Conservation (phyloP, 2,329 filamentous ascomycete genomes). For the Tolypocladium tundrense region DNA sequence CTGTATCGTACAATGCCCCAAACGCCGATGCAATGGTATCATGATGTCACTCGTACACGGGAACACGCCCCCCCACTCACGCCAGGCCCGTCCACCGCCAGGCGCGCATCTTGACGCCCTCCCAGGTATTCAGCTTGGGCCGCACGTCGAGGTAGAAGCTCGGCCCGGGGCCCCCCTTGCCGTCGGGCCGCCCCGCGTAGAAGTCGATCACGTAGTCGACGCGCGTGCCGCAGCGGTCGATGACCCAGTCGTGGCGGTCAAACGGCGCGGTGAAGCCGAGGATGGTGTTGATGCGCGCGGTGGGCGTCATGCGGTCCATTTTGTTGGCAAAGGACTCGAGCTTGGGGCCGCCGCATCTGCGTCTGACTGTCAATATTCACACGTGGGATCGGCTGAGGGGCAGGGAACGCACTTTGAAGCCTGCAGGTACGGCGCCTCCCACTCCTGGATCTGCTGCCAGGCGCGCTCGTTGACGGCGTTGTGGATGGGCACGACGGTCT, state of each 20-base stretch:
- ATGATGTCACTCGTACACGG: background rate
- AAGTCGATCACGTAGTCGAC: slow-evolving; percentile 98
- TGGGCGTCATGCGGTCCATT: slow-evolving; percentile 61
- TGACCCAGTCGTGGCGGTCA: slow-evolving; percentile 94
- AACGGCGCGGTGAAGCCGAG: slow-evolving; percentile 89
- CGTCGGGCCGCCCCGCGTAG: slow-evolving; percentile 59
- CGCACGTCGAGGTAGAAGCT: slow-evolving; percentile 61
- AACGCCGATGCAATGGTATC: slow-evolving; percentile 1
- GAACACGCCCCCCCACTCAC: slow-evolving; percentile 14
- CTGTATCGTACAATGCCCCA: background rate
- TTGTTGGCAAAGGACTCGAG: slow-evolving; percentile 76
- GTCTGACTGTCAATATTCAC: background rate
- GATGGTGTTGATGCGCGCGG: slow-evolving; percentile 70
- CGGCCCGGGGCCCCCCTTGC: slow-evolving; percentile 20
- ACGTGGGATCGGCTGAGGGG: background rate
- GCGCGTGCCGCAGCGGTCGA: slow-evolving; percentile 77
- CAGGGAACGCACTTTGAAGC: slow-evolving; percentile 40
- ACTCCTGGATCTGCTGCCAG: slow-evolving; percentile 82
- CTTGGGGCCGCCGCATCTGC: slow-evolving; percentile 60
- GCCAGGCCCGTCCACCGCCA: slow-evolving; percentile 39
- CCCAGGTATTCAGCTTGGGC: slow-evolving; percentile 58
- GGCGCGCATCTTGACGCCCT: slow-evolving; percentile 57
- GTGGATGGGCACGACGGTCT: slow-evolving; percentile 88
- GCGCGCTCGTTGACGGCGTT: slow-evolving; percentile 97
- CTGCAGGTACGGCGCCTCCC: slow-evolving; percentile 63